Base-by-base conservation (phyloP, 148 eudicot genomes). In the Pharnaceum exiguum region DNA sequence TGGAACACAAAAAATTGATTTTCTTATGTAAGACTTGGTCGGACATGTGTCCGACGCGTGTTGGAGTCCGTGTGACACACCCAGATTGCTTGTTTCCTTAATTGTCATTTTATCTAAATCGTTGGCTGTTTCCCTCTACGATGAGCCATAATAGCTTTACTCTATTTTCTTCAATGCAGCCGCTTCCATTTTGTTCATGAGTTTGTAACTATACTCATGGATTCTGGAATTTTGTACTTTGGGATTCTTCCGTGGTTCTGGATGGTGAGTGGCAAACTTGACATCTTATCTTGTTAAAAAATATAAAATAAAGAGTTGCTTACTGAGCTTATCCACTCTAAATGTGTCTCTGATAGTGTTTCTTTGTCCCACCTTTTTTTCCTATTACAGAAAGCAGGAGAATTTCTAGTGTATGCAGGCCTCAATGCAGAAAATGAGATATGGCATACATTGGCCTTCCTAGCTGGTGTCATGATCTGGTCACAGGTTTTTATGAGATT, bases 381-480 rank as follows among this genome's bases (percentile, higher is more conserved):
- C 21, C 63, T 32, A 45, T 32, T 65, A 51, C 83, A 93, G 99
- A 83, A 59, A 72, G 72, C 91, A 10, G 95, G 77, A 65, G 83
- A 77, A 24, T 61, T 82, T 62, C 57, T 93, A 69, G 81, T 67
- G 9, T 60, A 65, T 42, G 39, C 70, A 29, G 96, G 91, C 68
- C 67, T 93, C 33, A 52, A 75, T 74, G 79, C 89, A 51, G 99
- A 83, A 53, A 89, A 85, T 86, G 99, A 93, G 74, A 89, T 93
- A 69, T 57, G 58, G 9, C 96, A 86, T 69, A 93, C 96, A n/a
- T 87, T 89, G 75, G 79, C 87, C 54, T 89, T 93, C 78, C 71
- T 89, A 68, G 99, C 83, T 52, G 96, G 89, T 71, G 89, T 93
- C 67, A 85, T 84, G 95, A 46, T 93, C 46, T 93, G 99, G 96